Conservation (phyloP, 1,284 basidiomycete species). For the Microbotryomycetes sp. region DNA sequence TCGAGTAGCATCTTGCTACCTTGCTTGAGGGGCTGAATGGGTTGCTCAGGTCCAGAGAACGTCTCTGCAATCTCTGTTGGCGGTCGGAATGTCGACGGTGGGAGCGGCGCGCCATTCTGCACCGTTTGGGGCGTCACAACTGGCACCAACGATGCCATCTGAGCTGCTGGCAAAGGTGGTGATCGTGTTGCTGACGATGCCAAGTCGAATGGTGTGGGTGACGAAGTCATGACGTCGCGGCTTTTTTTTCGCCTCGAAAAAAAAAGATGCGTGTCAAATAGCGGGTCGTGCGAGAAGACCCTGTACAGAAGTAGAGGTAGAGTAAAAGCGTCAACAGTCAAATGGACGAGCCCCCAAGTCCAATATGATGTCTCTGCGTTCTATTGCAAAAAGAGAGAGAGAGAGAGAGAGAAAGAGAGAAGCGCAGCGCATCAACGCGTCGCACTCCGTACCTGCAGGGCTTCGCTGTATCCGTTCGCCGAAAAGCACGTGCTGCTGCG, state of each 20-base stretch:
- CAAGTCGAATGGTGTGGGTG: conserved; percentile 7
- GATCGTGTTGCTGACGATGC: neutral
- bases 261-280: neutral
- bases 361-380: neutral
- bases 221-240: neutral
- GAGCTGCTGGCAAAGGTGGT: neutral
- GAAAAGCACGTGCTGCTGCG: too few species aligned
- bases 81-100: conserved; percentile 2
- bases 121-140: neutral
- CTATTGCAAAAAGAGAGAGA: neutral
- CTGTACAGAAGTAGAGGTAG: neutral
- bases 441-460: too few species aligned
- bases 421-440: neutral
- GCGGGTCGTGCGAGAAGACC: too few species aligned
- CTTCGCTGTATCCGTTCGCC: too few species aligned
- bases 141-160: neutral
- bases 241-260: neutral
- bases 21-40: neutral
- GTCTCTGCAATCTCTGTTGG: neutral
- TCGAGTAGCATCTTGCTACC: conserved; percentile 62
- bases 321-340: neutral
- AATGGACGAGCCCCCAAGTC: neutral
- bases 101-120: neutral
- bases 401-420: neutral
- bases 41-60: conserved; percentile 7